These are phyloP conservation scores for Myriosclerotinia duriaeana DNA, from an alignment of 2,329 filamentous ascomycete genomes.

Conservation along the genomic window DNA sequence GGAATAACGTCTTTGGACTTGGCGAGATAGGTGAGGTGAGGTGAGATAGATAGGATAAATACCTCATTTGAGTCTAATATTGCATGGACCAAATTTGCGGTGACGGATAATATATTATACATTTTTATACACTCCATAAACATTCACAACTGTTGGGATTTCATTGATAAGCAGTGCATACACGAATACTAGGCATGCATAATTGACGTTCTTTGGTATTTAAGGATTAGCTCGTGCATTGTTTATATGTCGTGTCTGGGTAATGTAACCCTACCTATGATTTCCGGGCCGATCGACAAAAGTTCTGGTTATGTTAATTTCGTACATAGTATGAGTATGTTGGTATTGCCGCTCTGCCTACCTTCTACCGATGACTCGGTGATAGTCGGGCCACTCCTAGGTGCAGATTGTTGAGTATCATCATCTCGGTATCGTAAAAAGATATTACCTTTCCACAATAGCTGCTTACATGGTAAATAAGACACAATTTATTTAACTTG, in stretches of 20 bases:
- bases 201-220: background rate
- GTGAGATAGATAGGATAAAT: background rate
- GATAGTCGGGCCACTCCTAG: background rate
- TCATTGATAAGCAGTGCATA: constrained; percentile 20
- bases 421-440: background rate
- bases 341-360: background rate
- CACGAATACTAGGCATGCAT: constrained; percentile 17
- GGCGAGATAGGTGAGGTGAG: background rate
- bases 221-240: constrained; percentile 8
- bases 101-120: background rate
- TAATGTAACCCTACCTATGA: background rate
- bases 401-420: background rate
- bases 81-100: background rate
- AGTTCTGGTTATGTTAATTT: background rate
- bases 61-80: background rate
- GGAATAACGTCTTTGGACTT: background rate
- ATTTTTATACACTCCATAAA: background rate
- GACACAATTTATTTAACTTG: background rate
- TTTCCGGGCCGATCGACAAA: constrained; percentile 13
- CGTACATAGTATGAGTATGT: background rate
- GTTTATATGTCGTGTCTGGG: background rate
- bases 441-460: background rate
- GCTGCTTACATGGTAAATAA: background rate
- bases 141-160: background rate
- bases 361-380: background rate